phyloP scores from a whole-genome alignment of 2,329 filamentous ascomycete genomes.

The Cercospora nicotianae region DNA sequence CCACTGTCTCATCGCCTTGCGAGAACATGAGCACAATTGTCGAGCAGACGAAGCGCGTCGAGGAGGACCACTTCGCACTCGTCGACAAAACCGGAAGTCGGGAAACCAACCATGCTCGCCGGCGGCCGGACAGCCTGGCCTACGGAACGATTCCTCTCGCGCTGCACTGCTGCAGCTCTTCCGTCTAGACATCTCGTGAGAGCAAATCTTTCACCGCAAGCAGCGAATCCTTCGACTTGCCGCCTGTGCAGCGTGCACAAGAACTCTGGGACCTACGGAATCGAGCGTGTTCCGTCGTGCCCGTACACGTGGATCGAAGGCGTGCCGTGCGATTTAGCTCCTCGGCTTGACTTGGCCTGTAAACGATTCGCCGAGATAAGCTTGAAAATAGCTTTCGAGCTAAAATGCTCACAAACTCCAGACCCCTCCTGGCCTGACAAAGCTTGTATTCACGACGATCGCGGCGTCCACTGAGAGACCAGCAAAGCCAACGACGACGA shows the following conservation, averaged over 20 bases:
- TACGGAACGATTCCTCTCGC: not conserved
- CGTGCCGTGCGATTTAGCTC: conserved; percentile 8
- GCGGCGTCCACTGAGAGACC: not conserved
- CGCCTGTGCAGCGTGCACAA: conserved; percentile 3
- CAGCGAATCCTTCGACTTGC: not conserved
- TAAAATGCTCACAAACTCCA: conserved; percentile 1
- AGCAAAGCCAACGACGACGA: not conserved
- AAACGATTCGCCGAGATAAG: conserved; percentile 20
- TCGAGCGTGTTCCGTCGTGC: conserved; percentile 9
- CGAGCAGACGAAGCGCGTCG: not conserved
- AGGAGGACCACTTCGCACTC: not conserved
- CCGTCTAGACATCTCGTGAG: not conserved
- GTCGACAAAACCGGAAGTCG: not conserved
- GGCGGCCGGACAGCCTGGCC: not conserved
- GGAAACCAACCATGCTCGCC: not conserved
- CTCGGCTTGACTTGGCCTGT: conserved; percentile 12
- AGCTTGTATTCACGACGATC: conserved; percentile 17
- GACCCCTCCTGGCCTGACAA: conserved; percentile 5
- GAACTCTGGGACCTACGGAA: conserved; percentile 5
- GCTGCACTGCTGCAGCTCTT: not conserved
- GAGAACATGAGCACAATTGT: not conserved
- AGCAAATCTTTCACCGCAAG: not conserved
- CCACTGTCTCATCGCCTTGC: not conserved
- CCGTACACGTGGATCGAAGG: conserved; percentile 13
- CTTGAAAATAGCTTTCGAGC: conserved; percentile 21